Evolutionary conservation across 1,284 basidiomycete genomes (phyloP).

Genomic region (Leccinum subspadiceum): DNA sequence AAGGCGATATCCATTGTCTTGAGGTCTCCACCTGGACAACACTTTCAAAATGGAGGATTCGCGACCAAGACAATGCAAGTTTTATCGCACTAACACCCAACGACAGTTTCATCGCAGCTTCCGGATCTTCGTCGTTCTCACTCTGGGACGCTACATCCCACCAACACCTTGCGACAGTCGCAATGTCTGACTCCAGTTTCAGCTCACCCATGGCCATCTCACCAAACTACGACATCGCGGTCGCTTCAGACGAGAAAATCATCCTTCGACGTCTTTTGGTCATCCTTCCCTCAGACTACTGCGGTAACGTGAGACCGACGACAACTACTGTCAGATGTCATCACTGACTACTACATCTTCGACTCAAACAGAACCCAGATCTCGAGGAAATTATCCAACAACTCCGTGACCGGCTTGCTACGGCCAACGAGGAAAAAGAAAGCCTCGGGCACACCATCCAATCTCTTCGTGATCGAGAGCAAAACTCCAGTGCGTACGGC

Average conservation of each 20-base stretch:
- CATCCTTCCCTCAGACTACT: neutral
- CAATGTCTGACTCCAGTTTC: neutral
- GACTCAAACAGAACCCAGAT: neutral
- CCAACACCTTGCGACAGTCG: neutral
- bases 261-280: neutral
- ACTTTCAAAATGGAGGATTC: neutral
- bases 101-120: neutral
- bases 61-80: neutral
- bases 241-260: neutral
- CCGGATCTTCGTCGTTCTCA: neutral
- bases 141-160: neutral
- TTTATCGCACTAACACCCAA: neutral
- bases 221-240: neutral
- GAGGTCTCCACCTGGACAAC: neutral
- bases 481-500: neutral
- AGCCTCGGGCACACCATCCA: neutral
- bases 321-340: neutral
- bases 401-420: neutral
- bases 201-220: neutral
- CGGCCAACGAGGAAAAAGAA: neutral
- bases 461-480: neutral
- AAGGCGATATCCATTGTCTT: neutral
- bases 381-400: neutral
- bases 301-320: neutral
- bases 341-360: neutral